Evolutionary conservation across 495 filamentous ascomycete species (phyloP).

Genomic region (Lasiosphaeria hispida): DNA sequence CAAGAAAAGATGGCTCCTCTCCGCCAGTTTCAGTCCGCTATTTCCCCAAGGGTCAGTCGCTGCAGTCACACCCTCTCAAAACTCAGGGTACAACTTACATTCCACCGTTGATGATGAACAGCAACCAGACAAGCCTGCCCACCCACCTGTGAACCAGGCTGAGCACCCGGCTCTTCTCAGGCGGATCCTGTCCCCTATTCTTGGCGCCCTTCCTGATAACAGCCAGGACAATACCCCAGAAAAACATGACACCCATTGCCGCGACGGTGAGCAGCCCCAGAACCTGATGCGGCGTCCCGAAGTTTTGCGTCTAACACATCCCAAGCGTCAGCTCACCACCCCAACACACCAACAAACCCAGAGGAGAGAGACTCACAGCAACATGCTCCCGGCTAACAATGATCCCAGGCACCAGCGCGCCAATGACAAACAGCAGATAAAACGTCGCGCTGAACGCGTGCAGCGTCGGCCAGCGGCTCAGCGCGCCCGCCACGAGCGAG

Average conservation of each 20-base stretch:
- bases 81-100: slow-evolving; percentile 22
- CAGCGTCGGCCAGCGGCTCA: slow-evolving; percentile 43
- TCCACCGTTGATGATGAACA: slow-evolving; percentile 31
- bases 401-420: slow-evolving; percentile 52
- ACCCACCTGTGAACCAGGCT: slow-evolving; percentile 22
- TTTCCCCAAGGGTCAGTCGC: not conserved
- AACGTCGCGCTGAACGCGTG: slow-evolving; percentile 49
- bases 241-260: slow-evolving; percentile 47
- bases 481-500: slow-evolving; percentile 47
- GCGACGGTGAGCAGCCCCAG: slow-evolving; percentile 54
- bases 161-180: slow-evolving; percentile 9
- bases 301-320: slow-evolving; percentile 43
- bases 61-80: not conserved
- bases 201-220: slow-evolving; percentile 45
- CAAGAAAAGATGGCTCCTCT: slow-evolving; percentile 15
- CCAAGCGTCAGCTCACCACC: not conserved
- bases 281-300: slow-evolving; percentile 57
- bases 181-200: slow-evolving; percentile 36
- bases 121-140: slow-evolving; percentile 27
- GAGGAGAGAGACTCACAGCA: slow-evolving; percentile 35
- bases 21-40: slow-evolving; percentile 30
- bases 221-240: slow-evolving; percentile 50
- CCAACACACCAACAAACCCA: not conserved
- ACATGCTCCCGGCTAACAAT: slow-evolving; percentile 51
- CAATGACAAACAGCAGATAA: slow-evolving; percentile 41